Base-by-base conservation (phyloP, 2,329 filamentous ascomycete species). In the Pestalotiopsis sp. region DNA sequence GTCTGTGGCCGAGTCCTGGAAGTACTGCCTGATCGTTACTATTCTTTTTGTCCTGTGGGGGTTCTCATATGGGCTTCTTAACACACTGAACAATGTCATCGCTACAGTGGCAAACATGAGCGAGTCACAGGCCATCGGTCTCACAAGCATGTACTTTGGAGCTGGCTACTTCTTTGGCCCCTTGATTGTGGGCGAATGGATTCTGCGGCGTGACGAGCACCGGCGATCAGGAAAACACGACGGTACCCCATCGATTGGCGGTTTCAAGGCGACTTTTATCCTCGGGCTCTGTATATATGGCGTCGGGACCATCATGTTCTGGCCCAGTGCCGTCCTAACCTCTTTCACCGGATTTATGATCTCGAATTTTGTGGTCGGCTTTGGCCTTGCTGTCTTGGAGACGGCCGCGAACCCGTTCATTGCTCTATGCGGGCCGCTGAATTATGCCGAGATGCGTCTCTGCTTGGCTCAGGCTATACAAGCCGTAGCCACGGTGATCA, bases 11-110 rank as follows among this genome's bases (percentile, higher is more conserved):
- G 91, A 94, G 71, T 92, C 91, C 0, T 82, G 92, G 72, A 92
- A 90, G 71, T 93, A 93, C 71, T 91, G 92, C 75, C 85, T 87
- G 17, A 84, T 93, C 71, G 93, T 97, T 25, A 93, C 92, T 1
- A 87, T 95, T 6, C 83, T 97, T 0, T 97, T 97, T 80, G 90
- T 97, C 71, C 83, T 97, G 2, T 97, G 94, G 94, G 95, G 95
- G 0, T 92, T 97, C 68, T 94, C 94, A 0, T 97, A 97, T 74
- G 95, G 95, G 0, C 86, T 97, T 1, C 84, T 97, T 5, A 94
- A 96, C 75, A 92, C 91, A 0, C 86, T 98, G 36, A 97, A 97
- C 77, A 86, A 86, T 23, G 89, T 89, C 27, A 90, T 94, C 66
- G 88, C 91, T 45, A 76, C 80, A 13, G 86, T 93, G 5, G 86